Conservation (phyloP, 805 yeast species). For the Myxozyma lipomycoides region DNA sequence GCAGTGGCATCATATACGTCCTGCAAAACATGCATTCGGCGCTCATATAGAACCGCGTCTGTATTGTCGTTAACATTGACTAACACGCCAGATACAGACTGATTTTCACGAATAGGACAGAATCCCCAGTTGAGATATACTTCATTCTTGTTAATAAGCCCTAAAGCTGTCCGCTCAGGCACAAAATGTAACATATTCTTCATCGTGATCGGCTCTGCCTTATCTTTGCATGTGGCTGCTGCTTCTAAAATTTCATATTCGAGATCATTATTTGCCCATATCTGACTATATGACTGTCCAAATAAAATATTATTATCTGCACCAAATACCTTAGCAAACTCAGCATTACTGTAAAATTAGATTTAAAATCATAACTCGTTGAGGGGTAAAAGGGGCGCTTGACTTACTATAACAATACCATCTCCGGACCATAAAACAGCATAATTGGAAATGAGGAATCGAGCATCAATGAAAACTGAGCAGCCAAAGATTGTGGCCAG, state of each 20-base stretch:
- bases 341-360: constrained; percentile 13
- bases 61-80: constrained; percentile 32
- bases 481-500: constrained; percentile 10
- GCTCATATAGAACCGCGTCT: constrained; percentile 30
- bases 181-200: constrained; percentile 16
- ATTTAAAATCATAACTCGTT: neutral
- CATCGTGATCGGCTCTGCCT: constrained; percentile 8
- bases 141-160: constrained; percentile 8
- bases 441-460: constrained; percentile 19
- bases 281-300: constrained; percentile 16
- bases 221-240: constrained; percentile 14
- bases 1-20: constrained; percentile 26
- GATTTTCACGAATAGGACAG: constrained; percentile 27
- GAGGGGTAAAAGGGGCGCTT: neutral
- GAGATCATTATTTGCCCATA: constrained; percentile 17
- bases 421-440: constrained; percentile 20
- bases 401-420: constrained; percentile 17
- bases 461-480: constrained; percentile 12
- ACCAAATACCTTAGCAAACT: constrained; percentile 16
- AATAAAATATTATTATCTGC: constrained; percentile 9
- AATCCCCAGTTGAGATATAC: constrained; percentile 22
- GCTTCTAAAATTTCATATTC: constrained; percentile 17
- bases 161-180: neutral
- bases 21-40: constrained; percentile 19
- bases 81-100: constrained; percentile 31